Base-by-base conservation (phyloP, 257 asterid genomes). In the Cynanchum wilfordii region DNA sequence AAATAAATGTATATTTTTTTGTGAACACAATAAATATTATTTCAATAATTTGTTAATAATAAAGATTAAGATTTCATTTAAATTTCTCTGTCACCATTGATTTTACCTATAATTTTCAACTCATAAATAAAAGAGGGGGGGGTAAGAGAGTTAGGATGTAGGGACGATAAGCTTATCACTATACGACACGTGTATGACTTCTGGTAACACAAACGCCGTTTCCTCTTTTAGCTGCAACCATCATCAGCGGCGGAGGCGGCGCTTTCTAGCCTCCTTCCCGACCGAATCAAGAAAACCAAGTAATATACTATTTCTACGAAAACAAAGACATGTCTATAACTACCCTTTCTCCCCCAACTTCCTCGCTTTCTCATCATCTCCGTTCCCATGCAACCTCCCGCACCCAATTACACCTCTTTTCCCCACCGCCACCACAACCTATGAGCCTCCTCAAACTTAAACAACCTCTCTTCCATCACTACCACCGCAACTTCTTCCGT, bases 181-280 rank as follows among this genome's bases (percentile, higher is more conserved):
- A 30, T 62, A 22, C 45, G 30, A 36, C 50, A 29, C 29, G 29
- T 64, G 69, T 44, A 19, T 8, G 49, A 13, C 19, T 6, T 19
- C 25, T 3, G 17, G 3, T 63, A 60, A 60, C 67, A 60, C 24
- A 6, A 17, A 62, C 68, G 68, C 49, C 68, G 27, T 16, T 5
- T 29, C 3, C 44, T 22, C 19, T 1, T 63, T 62, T 17, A 63
- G 7, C 68, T 0, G 49, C 51, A 72, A 63, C 79, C 62, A 52
- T 69, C 77, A 65, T 86, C 62, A 58, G 38, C 80, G 89, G 87
- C 93, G 90, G 87, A 85, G 89, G 77, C 93, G 90, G 87, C 85
- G 89, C 76, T 70, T 81, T 72, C 82, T 79, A 68, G 73, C 73
- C 81, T 82, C 84, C 87, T 77, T 71, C 70, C 27, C 87, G 76